These are phyloP conservation scores for Kondoa subrosea DNA, from an alignment of 768 basidiomycete genomes.

Conservation along the genomic window DNA sequence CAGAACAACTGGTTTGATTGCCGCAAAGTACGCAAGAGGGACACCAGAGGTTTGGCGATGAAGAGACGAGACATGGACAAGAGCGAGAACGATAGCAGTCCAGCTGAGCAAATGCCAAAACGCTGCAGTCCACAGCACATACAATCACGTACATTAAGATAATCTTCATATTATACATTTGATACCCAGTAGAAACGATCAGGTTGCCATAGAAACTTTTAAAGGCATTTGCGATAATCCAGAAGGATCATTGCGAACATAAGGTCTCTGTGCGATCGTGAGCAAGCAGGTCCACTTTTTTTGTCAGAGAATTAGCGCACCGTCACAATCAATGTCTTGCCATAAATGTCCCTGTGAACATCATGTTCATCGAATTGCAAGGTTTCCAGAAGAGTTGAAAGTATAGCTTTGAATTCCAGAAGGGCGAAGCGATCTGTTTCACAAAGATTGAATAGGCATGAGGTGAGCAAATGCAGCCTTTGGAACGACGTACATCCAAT, in stretches of 20 bases:
- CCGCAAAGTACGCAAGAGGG: too few relatives aligned
- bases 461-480: background rate
- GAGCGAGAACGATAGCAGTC: too few relatives aligned
- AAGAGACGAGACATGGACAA: too few relatives aligned
- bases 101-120: too few relatives aligned
- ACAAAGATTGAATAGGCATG: conserved; percentile 6
- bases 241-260: background rate
- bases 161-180: too few relatives aligned
- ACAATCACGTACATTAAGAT: too few relatives aligned
- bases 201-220: background rate
- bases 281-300: too few relatives aligned
- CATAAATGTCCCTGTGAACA: background rate
- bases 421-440: conserved; percentile 14
- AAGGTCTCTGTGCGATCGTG: background rate
- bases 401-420: conserved; percentile 13
- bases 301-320: background rate
- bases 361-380: background rate
- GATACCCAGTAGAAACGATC: too few relatives aligned
- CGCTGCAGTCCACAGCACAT: too few relatives aligned
- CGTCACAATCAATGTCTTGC: background rate
- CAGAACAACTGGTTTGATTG: too few relatives aligned
- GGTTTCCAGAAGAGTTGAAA: conserved; percentile 4
- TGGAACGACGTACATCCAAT: too few relatives aligned
- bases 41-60: too few relatives aligned
- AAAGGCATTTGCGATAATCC: background rate